Evolutionary conservation across 2,329 filamentous ascomycete species (phyloP).

Genomic region (Venturia asperata): DNA sequence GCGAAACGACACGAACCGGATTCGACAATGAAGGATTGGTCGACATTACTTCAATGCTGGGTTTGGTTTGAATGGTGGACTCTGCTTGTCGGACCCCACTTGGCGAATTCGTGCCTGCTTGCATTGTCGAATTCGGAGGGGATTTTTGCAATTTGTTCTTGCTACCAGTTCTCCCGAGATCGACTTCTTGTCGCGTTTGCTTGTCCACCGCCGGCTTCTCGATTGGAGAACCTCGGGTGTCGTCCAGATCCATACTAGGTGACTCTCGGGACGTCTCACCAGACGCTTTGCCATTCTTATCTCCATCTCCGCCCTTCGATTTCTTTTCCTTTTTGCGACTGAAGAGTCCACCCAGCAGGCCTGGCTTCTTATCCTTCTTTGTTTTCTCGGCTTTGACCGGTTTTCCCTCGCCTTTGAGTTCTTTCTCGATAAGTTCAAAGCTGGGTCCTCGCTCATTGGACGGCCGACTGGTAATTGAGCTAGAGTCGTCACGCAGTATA

Average conservation of each 20-base stretch:
- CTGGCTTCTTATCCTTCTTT: conserved; percentile 62
- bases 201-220: conserved; percentile 25
- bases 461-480: conserved; percentile 29
- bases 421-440: conserved; percentile 69
- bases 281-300: conserved; percentile 39
- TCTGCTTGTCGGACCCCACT: conserved; percentile 30
- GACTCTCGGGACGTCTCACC: conserved; percentile 32
- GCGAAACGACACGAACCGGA: conserved; percentile 1
- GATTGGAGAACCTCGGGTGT: conserved; percentile 27
- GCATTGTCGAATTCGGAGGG: conserved; percentile 24
- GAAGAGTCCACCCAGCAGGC: conserved; percentile 64
- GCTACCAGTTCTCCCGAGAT: conserved; percentile 28
- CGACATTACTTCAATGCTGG: conserved; percentile 15
- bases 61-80: conserved; percentile 24
- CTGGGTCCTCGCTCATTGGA: conserved; percentile 52
- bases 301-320: conserved; percentile 36
- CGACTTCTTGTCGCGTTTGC: not conserved
- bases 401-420: conserved; percentile 51
- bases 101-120: conserved; percentile 25
- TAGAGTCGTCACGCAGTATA: conserved; percentile 72
- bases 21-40: not conserved
- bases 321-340: conserved; percentile 57
- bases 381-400: conserved; percentile 61
- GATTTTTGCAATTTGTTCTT: conserved; percentile 36
- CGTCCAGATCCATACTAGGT: conserved; percentile 26